Percentiles rank a stretch among this genome's conserved stretches.
Evolutionary conservation across 1,139 yeast genomes (phyloP).

Genomic region (Yamadazyma sp.): DNA sequence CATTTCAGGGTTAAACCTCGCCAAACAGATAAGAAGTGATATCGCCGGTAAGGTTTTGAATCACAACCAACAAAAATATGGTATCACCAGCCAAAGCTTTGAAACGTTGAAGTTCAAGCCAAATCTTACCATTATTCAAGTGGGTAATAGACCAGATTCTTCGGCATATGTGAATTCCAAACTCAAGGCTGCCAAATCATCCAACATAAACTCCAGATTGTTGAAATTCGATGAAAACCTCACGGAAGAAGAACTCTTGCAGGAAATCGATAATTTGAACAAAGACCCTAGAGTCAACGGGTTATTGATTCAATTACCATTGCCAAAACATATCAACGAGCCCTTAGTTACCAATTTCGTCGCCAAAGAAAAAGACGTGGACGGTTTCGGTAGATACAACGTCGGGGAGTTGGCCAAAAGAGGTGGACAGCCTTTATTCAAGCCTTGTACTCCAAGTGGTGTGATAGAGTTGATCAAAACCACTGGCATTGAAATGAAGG

Average conservation of each 20-base stretch:
- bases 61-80: conserved; percentile 33
- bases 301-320: conserved; percentile 68
- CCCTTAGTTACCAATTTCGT: conserved; percentile 68
- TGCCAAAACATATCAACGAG: conserved; percentile 71
- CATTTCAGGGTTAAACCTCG: conserved; percentile 46
- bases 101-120: conserved; percentile 54
- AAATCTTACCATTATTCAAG: conserved; percentile 67
- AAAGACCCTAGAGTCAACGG: conserved; percentile 68
- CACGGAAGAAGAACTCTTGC: conserved; percentile 55
- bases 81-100: conserved; percentile 16
- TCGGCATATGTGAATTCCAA: conserved; percentile 76
- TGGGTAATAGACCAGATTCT: conserved; percentile 76
- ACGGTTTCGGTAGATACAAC: conserved; percentile 74
- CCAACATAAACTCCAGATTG: conserved; percentile 61
- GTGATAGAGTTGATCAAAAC: conserved; percentile 66
- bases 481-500: conserved; percentile 57
- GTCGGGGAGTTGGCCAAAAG: conserved; percentile 75
- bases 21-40: conserved; percentile 35
- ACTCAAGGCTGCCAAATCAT: conserved; percentile 67
- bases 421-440: conserved; percentile 68
- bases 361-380: conserved; percentile 69
- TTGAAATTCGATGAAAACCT: conserved; percentile 58
- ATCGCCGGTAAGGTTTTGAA: conserved; percentile 45
- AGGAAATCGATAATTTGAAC: conserved; percentile 57
- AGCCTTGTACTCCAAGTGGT: conserved; percentile 83